Conservation (phyloP, 2,329 filamentous ascomycete species). For the Gnomoniopsis sp. region DNA sequence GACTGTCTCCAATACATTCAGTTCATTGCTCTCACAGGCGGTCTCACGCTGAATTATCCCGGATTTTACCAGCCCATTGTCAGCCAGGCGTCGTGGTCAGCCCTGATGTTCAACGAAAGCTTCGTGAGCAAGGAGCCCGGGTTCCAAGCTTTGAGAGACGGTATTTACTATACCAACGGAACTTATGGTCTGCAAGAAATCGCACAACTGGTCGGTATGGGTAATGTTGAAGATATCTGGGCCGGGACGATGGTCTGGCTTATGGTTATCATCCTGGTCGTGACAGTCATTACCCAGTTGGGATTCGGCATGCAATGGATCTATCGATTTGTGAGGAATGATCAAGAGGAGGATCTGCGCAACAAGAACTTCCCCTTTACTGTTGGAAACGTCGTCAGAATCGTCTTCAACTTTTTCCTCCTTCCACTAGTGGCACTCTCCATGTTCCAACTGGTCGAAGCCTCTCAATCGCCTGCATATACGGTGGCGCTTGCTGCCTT, state of each 20-base stretch:
- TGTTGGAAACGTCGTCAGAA: conserved; percentile 72
- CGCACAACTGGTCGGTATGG: conserved; percentile 80
- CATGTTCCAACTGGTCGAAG: conserved; percentile 85
- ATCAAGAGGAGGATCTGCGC: conserved; percentile 80
- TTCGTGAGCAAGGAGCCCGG: conserved; percentile 69
- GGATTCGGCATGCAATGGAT: conserved; percentile 77
- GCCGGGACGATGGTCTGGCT: conserved; percentile 92
- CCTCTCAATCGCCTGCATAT: conserved; percentile 62
- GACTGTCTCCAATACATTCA: conserved; percentile 98
- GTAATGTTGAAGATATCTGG: conserved; percentile 77
- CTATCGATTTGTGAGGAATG: conserved; percentile 66
- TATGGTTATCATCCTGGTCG: conserved; percentile 66
- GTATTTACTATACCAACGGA: conserved; percentile 78
- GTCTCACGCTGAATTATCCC: conserved; percentile 81
- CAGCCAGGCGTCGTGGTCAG: conserved; percentile 84
- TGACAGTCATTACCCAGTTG: conserved; percentile 68
- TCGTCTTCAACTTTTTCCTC: conserved; percentile 90
- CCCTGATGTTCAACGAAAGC: conserved; percentile 89
- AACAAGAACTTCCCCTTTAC: conserved; percentile 91
- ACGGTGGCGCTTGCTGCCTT: conserved; percentile 73
- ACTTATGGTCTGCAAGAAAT: conserved; percentile 76
- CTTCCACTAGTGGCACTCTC: conserved; percentile 83
- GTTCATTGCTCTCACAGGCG: conserved; percentile 84
- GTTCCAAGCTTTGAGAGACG: conserved; percentile 69
- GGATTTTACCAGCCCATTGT: conserved; percentile 92